Evolutionary conservation across 257 asterid species (phyloP).

Genomic region (Scutellaria barbata): DNA sequence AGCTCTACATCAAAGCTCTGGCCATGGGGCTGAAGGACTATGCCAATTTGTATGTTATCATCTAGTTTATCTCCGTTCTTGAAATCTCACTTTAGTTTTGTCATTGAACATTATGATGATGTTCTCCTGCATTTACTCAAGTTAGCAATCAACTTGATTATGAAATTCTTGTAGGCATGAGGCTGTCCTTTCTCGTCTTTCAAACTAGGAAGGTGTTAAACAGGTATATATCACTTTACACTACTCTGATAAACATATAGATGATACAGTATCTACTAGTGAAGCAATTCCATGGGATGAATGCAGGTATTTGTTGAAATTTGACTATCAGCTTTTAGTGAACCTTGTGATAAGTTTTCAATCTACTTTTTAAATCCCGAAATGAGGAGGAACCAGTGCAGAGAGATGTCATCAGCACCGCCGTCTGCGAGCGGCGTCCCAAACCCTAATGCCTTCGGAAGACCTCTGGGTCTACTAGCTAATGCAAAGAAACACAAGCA

Average conservation of each 20-base stretch:
- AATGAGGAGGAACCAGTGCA: background rate
- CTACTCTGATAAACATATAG: slow-evolving; percentile 62
- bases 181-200: slow-evolving; percentile 69
- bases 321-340: slow-evolving; percentile 1
- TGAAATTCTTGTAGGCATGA: slow-evolving; percentile 65
- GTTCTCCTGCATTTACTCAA: slow-evolving; percentile 32
- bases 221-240: slow-evolving; percentile 52
- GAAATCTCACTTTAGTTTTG: slow-evolving; percentile 14
- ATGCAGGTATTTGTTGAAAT: slow-evolving; percentile 49
- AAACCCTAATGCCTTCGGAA: slow-evolving; percentile 39
- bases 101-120: background rate
- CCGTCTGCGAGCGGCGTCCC: slow-evolving; percentile 46
- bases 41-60: slow-evolving; percentile 60
- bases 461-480: slow-evolving; percentile 49
- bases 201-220: slow-evolving; percentile 89
- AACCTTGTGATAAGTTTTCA: background rate
- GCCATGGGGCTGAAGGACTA: slow-evolving; percentile 78
- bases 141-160: slow-evolving; percentile 23
- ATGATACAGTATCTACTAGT: slow-evolving; percentile 89
- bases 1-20: slow-evolving; percentile 70
- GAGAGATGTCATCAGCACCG: slow-evolving; percentile 42
- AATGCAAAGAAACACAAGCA: slow-evolving; percentile 62
- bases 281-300: slow-evolving; percentile 99
- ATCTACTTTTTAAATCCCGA: background rate
- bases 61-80: slow-evolving; percentile 21